These are phyloP conservation scores for Omphalea diandra DNA, from an alignment of 441 rosid species.

Conservation along the genomic window DNA sequence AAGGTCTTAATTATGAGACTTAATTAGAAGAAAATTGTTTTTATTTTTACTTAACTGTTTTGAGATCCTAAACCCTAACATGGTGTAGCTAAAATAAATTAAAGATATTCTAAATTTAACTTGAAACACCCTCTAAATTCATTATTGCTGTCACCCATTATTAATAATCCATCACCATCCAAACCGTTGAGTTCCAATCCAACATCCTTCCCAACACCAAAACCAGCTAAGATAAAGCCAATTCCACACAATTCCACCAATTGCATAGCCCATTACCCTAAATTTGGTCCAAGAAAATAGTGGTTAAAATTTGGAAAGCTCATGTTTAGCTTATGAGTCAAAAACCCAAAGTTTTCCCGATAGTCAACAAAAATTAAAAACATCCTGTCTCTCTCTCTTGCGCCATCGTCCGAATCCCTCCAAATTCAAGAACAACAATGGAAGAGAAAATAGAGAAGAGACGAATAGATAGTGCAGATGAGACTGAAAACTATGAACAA, in stretches of 20 bases:
- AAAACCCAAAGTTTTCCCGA: neutral
- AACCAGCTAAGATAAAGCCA: neutral
- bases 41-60: no score
- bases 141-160: neutral
- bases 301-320: constrained; percentile 7
- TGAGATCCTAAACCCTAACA: no score
- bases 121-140: neutral
- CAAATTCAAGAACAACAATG: neutral
- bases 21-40: no score
- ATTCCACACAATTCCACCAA: neutral
- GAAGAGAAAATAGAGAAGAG: constrained; percentile 10
- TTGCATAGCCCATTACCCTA: neutral
- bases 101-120: neutral
- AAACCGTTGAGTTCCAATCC: neutral
- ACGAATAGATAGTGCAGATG: constrained; percentile 8
- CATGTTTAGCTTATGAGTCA: neutral
- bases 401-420: neutral
- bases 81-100: no score
- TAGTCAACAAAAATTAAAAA: no score
- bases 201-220: neutral
- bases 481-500: neutral
- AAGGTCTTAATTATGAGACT: no score
- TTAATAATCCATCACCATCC: neutral
- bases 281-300: neutral
- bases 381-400: neutral